Conservation (phyloP, 1,284 basidiomycete species). For the Phellinidium pouzarii region DNA sequence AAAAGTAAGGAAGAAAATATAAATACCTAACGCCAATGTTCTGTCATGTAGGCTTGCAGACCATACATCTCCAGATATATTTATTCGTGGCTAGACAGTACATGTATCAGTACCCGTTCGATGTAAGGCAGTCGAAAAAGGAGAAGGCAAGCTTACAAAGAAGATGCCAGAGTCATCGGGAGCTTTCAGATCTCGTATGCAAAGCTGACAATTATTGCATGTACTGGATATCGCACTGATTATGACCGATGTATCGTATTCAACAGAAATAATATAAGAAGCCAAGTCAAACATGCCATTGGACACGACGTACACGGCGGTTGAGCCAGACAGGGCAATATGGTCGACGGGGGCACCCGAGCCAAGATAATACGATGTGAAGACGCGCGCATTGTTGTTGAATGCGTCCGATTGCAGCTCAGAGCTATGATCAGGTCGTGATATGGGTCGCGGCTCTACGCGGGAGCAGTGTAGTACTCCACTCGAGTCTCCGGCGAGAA, state of each 20-base stretch:
- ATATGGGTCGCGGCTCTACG: background rate
- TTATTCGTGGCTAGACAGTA: constrained; percentile 1
- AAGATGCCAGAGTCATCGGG: constrained; percentile 5
- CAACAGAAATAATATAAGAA: background rate
- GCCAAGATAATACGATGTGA: constrained; percentile 10
- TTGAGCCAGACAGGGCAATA: background rate
- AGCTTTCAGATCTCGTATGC: constrained; percentile 8
- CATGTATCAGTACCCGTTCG: background rate
- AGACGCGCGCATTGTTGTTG: constrained; percentile 13
- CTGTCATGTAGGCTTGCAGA: constrained; percentile 42
- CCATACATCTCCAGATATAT: constrained; percentile 42
- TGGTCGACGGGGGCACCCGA: background rate
- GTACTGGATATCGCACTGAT: constrained; percentile 1
- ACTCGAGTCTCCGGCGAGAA: constrained; percentile 9
- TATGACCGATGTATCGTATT: background rate
- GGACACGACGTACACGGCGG: constrained; percentile 6
- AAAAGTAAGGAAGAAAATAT: background rate
- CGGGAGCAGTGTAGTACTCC: constrained; percentile 8
- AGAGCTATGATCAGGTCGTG: background rate
- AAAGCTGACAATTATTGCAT: background rate
- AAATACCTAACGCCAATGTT: constrained; percentile 48
- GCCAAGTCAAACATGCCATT: background rate
- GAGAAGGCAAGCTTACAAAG: background rate
- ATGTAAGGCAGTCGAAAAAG: background rate
- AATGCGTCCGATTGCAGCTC: constrained; percentile 2